Evolutionary conservation across 768 basidiomycete genomes (phyloP).

Genomic region (Suillus variegatus): DNA sequence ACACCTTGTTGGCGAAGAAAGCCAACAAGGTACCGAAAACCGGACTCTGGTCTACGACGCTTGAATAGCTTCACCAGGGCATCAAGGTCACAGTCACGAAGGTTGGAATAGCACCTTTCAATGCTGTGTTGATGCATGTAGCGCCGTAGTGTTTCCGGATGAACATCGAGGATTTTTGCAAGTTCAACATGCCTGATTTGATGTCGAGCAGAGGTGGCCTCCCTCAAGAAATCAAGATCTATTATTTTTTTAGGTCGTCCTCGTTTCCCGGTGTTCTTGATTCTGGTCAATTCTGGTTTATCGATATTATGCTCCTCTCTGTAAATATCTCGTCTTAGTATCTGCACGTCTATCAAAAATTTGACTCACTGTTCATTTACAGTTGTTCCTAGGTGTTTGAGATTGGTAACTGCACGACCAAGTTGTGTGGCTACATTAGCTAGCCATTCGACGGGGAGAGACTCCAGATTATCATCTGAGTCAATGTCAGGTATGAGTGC

Average conservation of each 20-base stretch:
- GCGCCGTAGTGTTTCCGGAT: conserved; percentile 16
- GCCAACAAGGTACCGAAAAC: conserved; percentile 19
- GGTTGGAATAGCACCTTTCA: conserved; percentile 11
- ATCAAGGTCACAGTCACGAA: conserved; percentile 23
- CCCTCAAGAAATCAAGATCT: conserved; percentile 10
- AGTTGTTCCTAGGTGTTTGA: conserved; percentile 4
- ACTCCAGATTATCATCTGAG: not conserved
- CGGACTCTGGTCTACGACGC: conserved; percentile 13
- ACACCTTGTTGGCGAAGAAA: conserved; percentile 16
- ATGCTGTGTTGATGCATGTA: conserved; percentile 16
- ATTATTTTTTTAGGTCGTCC: conserved; percentile 17
- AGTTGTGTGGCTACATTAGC: conserved; percentile 10
- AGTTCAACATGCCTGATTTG: conserved; percentile 11
- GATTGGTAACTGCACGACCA: conserved; percentile 5
- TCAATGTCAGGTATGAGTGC: conserved; percentile 3
- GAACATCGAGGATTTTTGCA: conserved; percentile 13
- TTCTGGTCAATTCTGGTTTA: conserved; percentile 4
- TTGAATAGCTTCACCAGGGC: conserved; percentile 17
- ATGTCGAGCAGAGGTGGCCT: conserved; percentile 9
- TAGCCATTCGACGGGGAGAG: conserved; percentile 11
- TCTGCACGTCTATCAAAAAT: not conserved
- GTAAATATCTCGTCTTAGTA: not conserved
- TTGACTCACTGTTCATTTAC: not conserved
- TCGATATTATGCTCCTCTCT: not conserved
- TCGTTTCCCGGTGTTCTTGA: conserved; percentile 2